These are phyloP conservation scores for Dillenia suffruticosa DNA, from an alignment of 164 flowering plant species.

Conservation along the genomic window DNA sequence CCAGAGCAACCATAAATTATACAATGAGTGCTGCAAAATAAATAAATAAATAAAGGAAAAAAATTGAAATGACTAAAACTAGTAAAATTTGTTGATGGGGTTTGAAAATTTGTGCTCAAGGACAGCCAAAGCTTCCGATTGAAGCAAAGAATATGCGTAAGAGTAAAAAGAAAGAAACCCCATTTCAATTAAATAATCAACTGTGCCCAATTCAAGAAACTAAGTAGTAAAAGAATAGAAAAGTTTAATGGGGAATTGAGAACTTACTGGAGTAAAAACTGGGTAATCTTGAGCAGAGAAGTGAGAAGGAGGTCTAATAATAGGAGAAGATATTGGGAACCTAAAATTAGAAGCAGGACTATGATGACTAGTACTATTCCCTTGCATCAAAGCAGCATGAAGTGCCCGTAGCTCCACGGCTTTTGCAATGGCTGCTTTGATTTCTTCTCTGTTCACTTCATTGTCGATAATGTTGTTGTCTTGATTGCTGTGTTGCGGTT, in stretches of 20 bases:
- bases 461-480: conserved; percentile 12
- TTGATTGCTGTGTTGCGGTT: background rate
- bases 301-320: conserved; percentile 39
- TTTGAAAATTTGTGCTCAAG: too few species aligned
- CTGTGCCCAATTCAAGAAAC: conserved; percentile 1
- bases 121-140: background rate
- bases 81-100: too few species aligned
- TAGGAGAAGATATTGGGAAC: conserved; percentile 38
- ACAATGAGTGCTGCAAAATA: too few species aligned
- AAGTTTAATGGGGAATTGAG: background rate
- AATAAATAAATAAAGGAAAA: too few species aligned
- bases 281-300: conserved; percentile 91
- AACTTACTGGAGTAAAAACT: conserved; percentile 94
- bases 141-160: background rate
- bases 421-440: conserved; percentile 85
- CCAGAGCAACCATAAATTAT: too few species aligned
- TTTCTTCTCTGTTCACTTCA: conserved; percentile 53
- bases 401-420: conserved; percentile 91
- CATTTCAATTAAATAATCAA: background rate
- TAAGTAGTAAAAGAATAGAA: background rate
- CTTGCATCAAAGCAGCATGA: conserved; percentile 79
- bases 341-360: conserved; percentile 32
- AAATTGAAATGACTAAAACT: too few species aligned
- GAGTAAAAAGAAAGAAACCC: background rate
- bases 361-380: conserved; percentile 29